These are phyloP conservation scores for Penicillium sp. DNA, from an alignment of 2,329 filamentous ascomycete genomes.

Conservation along the genomic window DNA sequence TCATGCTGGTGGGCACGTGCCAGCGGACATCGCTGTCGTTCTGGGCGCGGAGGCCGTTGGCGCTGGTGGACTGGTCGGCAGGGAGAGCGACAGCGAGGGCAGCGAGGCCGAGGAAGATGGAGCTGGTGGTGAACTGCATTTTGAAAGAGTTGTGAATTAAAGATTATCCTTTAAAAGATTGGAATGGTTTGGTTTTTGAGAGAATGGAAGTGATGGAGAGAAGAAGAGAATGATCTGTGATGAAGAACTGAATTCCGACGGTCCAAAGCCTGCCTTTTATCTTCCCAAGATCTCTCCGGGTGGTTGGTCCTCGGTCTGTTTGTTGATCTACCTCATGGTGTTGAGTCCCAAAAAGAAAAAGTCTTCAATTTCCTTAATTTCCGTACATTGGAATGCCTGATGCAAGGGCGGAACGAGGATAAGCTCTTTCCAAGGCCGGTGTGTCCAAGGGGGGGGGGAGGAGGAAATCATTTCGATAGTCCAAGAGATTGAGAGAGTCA, in stretches of 20 bases:
- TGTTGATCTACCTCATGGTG: not conserved
- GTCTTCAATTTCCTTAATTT: slow-evolving; percentile 2
- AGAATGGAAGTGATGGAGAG: slow-evolving; percentile 14
- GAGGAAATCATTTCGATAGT: too few species aligned
- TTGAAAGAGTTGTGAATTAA: slow-evolving; percentile 29
- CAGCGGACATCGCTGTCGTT: slow-evolving; percentile 30
- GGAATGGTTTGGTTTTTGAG: slow-evolving; percentile 10
- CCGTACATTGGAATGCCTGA: slow-evolving; percentile 14
- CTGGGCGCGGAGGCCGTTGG: slow-evolving; percentile 26
- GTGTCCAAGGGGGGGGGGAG: too few species aligned
- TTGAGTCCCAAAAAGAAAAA: slow-evolving; percentile 8
- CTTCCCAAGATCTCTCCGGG: slow-evolving; percentile 5
- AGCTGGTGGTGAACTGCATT: slow-evolving; percentile 34
- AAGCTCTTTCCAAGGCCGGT: not conserved
- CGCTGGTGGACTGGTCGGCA: slow-evolving; percentile 13
- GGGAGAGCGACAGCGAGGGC: slow-evolving; percentile 29
- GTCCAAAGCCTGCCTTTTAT: slow-evolving; percentile 17
- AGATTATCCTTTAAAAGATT: slow-evolving; percentile 7
- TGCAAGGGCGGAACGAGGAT: slow-evolving; percentile 12
- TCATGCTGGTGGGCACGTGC: slow-evolving; percentile 28
- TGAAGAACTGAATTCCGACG: slow-evolving; percentile 15
- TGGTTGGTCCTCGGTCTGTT: slow-evolving; percentile 2
- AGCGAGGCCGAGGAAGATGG: slow-evolving; percentile 31
- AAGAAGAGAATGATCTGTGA: slow-evolving; percentile 26
- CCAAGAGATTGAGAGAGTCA: slow-evolving; percentile 4